These are phyloP conservation scores for Moniliella sp. DNA, from an alignment of 1,284 basidiomycete genomes.

Conservation along the genomic window DNA sequence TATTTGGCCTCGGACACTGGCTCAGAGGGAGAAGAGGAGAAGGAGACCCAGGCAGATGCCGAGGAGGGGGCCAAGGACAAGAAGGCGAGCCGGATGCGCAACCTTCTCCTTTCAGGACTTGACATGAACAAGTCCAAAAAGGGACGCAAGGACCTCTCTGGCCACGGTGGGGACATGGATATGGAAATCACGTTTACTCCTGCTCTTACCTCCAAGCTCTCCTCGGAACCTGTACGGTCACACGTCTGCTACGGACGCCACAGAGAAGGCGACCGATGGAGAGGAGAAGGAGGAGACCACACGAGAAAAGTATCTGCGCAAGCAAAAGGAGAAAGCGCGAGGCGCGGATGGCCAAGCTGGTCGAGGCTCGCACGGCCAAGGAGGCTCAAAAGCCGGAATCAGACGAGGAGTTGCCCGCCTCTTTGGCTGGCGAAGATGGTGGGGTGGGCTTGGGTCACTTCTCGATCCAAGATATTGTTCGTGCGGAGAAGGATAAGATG, in stretches of 20 bases:
- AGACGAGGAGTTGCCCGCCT: constrained; percentile 21
- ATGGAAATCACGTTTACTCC: constrained; percentile 33
- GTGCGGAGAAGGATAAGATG: constrained; percentile 46
- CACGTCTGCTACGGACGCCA: constrained; percentile 8
- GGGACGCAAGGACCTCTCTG: no score
- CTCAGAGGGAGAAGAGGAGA: constrained; percentile 5
- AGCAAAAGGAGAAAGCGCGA: constrained; percentile 32
- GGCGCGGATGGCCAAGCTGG: constrained; percentile 8
- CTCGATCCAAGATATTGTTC: constrained; percentile 68
- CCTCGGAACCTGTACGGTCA: constrained; percentile 13
- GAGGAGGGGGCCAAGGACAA: constrained; percentile 9
- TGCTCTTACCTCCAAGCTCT: no score
- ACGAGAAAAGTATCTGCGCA: constrained; percentile 27
- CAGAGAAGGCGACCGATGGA: constrained; percentile 4
- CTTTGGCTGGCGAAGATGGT: no score
- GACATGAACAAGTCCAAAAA: no score
- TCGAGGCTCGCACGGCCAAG: constrained; percentile 2
- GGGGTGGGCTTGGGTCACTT: constrained; percentile 49
- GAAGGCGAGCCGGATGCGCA: constrained; percentile 8
- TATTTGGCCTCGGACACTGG: constrained; percentile 25
- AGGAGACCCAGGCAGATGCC: constrained; percentile 5
- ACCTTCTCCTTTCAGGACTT: constrained; percentile 24
- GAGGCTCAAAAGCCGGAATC: constrained; percentile 15
- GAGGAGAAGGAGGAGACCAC: constrained; percentile 23
- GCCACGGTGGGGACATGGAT: no score